phyloP scores from a whole-genome alignment of 345 rosid species.

The Eucalyptus curtisii region DNA sequence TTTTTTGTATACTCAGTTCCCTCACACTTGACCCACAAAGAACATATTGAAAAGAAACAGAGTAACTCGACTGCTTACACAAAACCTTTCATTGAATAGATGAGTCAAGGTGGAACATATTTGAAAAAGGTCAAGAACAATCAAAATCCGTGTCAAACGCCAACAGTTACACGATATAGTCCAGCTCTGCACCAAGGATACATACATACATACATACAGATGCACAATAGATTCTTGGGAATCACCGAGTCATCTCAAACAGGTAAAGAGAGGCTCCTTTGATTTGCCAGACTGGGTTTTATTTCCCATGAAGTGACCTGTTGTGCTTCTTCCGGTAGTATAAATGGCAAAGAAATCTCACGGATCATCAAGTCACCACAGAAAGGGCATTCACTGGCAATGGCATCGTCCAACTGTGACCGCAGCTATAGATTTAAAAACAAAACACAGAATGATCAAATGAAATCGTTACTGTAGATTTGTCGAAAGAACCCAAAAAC shows the following conservation, averaged over 20 bases:
- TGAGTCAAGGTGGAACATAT: not conserved
- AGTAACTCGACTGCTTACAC: not conserved
- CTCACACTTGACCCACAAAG: not conserved
- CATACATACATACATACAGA: not conserved
- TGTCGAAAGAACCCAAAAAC: not conserved
- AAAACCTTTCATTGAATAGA: not conserved
- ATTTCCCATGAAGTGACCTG: slow-evolving; percentile 81
- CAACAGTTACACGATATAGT: not conserved
- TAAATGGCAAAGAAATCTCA: slow-evolving; percentile 68
- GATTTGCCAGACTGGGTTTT: slow-evolving; percentile 49
- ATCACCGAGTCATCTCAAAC: not conserved
- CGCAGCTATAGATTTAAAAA: slow-evolving; percentile 48
- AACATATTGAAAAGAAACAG: not conserved
- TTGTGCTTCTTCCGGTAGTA: slow-evolving; percentile 55
- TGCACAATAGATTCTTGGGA: not conserved
- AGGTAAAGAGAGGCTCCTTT: slow-evolving; percentile 49
- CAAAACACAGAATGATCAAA: not conserved
- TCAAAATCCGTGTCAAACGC: not conserved
- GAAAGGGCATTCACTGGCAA: slow-evolving; percentile 91
- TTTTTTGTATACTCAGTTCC: not conserved
- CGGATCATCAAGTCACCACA: slow-evolving; percentile 91
- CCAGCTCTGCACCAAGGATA: not conserved
- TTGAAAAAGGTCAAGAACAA: not conserved
- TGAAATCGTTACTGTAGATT: not conserved
- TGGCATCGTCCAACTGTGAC: slow-evolving; percentile 85